phyloP scores from a whole-genome alignment of 495 filamentous ascomycete genomes.

The Lasiosphaeris hirsuta region DNA sequence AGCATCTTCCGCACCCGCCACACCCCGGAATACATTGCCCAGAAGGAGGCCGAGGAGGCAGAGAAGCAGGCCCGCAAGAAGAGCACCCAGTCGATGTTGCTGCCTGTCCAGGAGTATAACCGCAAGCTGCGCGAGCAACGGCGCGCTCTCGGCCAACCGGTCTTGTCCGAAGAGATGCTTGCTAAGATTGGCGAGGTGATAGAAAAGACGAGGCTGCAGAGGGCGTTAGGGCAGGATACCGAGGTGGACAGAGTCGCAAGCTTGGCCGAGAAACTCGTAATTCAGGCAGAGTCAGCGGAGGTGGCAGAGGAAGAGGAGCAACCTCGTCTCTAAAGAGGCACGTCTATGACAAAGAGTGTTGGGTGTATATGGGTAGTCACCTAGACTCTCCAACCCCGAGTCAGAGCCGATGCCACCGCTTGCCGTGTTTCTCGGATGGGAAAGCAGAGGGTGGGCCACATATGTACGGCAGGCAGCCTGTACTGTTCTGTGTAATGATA shows the following conservation, averaged over 20 bases:
- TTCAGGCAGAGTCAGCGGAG: not conserved
- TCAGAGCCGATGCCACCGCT: not conserved
- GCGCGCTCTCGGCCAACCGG: constrained; percentile 45
- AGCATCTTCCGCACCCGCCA: constrained; percentile 78
- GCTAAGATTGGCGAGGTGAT: constrained; percentile 65
- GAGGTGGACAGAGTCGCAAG: not conserved
- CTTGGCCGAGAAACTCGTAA: not conserved
- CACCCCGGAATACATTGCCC: constrained; percentile 61
- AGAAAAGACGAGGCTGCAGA: constrained; percentile 45
- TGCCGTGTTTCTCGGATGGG: not conserved
- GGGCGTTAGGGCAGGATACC: not conserved
- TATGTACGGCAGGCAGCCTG: not conserved
- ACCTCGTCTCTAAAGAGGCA: no score
- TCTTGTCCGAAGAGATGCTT: constrained; percentile 57
- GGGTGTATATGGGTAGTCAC: no score
- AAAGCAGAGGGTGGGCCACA: not conserved
- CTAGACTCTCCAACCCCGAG: not conserved
- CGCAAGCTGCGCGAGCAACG: constrained; percentile 40
- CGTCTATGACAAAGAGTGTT: no score
- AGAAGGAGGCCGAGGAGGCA: constrained; percentile 59
- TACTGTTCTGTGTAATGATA: constrained; percentile 6
- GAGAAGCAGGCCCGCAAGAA: constrained; percentile 54
- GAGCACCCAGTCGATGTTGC: constrained; percentile 52
- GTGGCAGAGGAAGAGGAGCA: no score
- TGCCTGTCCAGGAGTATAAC: constrained; percentile 52